A percentile compares a stretch with the other conserved stretches of the same genome.
Conservation (phyloP, 2,329 filamentous ascomycete species). For the Penicillium olsonii region DNA sequence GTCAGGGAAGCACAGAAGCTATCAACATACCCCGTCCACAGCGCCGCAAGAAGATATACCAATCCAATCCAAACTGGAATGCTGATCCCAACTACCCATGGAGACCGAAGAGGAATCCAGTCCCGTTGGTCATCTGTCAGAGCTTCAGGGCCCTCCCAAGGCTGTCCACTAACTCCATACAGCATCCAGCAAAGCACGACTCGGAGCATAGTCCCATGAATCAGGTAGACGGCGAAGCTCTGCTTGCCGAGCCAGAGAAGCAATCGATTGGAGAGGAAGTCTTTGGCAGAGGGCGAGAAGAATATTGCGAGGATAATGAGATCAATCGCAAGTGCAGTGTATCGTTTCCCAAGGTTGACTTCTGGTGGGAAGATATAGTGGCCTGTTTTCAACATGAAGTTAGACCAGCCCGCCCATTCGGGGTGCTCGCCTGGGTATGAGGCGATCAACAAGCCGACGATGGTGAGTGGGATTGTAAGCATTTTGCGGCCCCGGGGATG, state of each 20-base stretch:
- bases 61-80: slow-evolving; percentile 50
- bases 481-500: slow-evolving; percentile 44
- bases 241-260: slow-evolving; percentile 58
- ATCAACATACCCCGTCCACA: slow-evolving; percentile 57
- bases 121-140: slow-evolving; percentile 18
- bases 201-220: slow-evolving; percentile 56
- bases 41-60: slow-evolving; percentile 49
- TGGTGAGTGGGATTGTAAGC: slow-evolving; percentile 40
- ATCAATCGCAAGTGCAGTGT: slow-evolving; percentile 52
- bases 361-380: slow-evolving; percentile 51
- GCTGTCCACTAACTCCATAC: slow-evolving; percentile 52
- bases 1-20: slow-evolving; percentile 51
- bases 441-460: slow-evolving; percentile 50
- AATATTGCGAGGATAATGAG: slow-evolving; percentile 54
- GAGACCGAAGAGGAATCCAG: slow-evolving; percentile 44
- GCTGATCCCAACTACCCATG: slow-evolving; percentile 41
- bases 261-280: slow-evolving; percentile 51
- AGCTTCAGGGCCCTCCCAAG: slow-evolving; percentile 37
- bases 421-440: slow-evolving; percentile 54
- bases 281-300: slow-evolving; percentile 52
- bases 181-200: slow-evolving; percentile 55
- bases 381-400: slow-evolving; percentile 43
- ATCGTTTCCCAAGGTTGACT: slow-evolving; percentile 48
- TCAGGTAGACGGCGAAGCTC: slow-evolving; percentile 58
- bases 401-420: slow-evolving; percentile 54